Percentiles rank a stretch among this genome's conserved stretches.
phyloP scores from a whole-genome alignment of 371 early-diverging fungal genomes.

The Mortierella sp. region DNA sequence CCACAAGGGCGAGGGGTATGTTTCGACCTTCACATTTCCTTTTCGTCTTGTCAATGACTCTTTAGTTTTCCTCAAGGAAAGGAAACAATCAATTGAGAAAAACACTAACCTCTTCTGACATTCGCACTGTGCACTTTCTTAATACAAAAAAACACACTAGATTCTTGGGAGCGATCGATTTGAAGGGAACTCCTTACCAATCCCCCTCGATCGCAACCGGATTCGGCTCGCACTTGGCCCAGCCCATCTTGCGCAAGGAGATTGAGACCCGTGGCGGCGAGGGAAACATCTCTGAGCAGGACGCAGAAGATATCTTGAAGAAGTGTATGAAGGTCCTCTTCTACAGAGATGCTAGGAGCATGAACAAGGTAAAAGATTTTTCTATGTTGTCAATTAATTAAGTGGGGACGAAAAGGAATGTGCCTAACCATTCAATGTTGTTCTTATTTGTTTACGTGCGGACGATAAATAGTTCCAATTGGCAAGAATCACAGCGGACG shows the following conservation, averaged over 20 bases:
- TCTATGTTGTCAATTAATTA: not conserved
- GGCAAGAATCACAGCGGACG: slow-evolving; percentile 88
- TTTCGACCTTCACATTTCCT: not conserved
- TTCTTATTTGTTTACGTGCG: not conserved
- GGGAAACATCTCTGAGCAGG: slow-evolving; percentile 90
- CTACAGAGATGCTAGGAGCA: slow-evolving; percentile 97
- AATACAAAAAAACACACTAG: slow-evolving; percentile 54
- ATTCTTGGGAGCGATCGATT: slow-evolving; percentile 96
- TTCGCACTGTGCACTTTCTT: not conserved
- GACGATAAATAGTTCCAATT: slow-evolving; percentile 81
- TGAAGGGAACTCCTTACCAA: slow-evolving; percentile 97
- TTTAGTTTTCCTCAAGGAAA: not conserved
- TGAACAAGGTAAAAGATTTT: slow-evolving; percentile 85
- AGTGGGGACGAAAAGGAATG: not conserved
- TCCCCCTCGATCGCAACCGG: slow-evolving; percentile 97
- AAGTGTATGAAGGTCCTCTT: slow-evolving; percentile 95
- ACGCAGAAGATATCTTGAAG: slow-evolving; percentile 91
- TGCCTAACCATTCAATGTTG: too few species aligned
- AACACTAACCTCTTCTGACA: slow-evolving; percentile 14
- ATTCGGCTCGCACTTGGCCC: slow-evolving; percentile 95
- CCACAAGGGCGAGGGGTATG: slow-evolving; percentile 76
- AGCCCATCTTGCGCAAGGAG: slow-evolving; percentile 95
- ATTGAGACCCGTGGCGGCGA: slow-evolving; percentile 90
- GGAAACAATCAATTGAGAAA: not conserved
- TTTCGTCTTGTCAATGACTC: not conserved